A percentile compares a stretch with the other conserved stretches of the same genome.
These are phyloP conservation scores for Stephania japonica DNA, from an alignment of 164 flowering plant genomes.

Conservation along the genomic window DNA sequence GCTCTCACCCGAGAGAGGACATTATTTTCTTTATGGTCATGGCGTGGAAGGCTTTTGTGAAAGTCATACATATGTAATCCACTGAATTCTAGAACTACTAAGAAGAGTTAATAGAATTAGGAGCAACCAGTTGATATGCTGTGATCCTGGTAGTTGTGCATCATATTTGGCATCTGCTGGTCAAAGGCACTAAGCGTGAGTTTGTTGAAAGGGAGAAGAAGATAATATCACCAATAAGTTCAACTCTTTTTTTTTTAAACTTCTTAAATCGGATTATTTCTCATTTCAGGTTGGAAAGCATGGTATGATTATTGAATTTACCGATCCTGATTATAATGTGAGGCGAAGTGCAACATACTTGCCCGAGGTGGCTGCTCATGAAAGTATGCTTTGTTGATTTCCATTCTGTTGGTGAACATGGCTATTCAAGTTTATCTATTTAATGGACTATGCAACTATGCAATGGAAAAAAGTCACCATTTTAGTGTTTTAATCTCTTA, in stretches of 20 bases:
- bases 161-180: neutral
- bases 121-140: neutral
- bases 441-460: no score
- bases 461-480: neutral
- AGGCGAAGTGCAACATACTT: slow-evolving; percentile 92
- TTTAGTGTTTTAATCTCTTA: neutral
- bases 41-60: neutral
- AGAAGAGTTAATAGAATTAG: neutral
- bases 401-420: neutral
- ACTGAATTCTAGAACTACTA: neutral
- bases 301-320: slow-evolving; percentile 94
- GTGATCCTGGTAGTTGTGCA: neutral
- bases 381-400: slow-evolving; percentile 47
- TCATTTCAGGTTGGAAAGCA: slow-evolving; percentile 75
- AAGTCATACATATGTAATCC: neutral
- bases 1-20: neutral
- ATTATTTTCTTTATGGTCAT: neutral
- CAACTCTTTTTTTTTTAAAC: neutral
- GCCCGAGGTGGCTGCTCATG: slow-evolving; percentile 95
- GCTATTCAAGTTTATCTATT: no score
- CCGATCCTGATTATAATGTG: slow-evolving; percentile 70
- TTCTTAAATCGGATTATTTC: neutral
- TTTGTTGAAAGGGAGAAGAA: neutral
- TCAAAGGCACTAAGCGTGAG: neutral
- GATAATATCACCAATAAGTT: neutral